Percentiles rank a stretch among this genome's conserved stretches.
Conservation (phyloP, 306 rosid species). For the Prunus dulcis region DNA sequence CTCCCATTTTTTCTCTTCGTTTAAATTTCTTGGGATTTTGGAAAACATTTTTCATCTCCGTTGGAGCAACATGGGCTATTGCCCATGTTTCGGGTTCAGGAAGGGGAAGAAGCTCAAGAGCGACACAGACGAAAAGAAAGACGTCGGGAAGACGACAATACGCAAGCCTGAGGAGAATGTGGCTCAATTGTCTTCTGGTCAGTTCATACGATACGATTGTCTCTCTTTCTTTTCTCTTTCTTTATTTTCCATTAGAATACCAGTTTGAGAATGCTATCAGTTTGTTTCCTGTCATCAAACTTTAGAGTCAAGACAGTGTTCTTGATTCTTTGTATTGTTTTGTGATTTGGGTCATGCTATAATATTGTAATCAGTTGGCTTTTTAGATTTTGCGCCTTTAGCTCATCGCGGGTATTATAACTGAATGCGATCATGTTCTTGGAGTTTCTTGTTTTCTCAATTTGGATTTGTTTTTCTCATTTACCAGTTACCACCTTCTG, state of each 20-base stretch:
- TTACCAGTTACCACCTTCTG: not conserved
- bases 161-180: not conserved
- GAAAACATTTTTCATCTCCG: not conserved
- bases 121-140: not conserved
- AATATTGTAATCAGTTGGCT: not conserved
- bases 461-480: not conserved
- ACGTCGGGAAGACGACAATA: not conserved
- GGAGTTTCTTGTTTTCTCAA: not conserved
- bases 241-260: not conserved
- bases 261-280: not conserved
- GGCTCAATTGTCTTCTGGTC: conserved; percentile 9
- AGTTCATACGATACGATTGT: not conserved
- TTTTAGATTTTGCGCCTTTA: not conserved
- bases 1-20: too few species aligned
- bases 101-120: conserved; percentile 18
- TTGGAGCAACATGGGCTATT: conserved; percentile 1
- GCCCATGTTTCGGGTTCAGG: conserved; percentile 11
- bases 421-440: not conserved
- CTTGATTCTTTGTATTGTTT: not conserved
- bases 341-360: not conserved
- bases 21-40: not conserved
- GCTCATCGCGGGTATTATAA: not conserved
- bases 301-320: not conserved
- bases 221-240: not conserved
- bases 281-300: not conserved